phyloP scores from a whole-genome alignment of 2,329 filamentous ascomycete genomes.

The Sphaerulina vaccinii region DNA sequence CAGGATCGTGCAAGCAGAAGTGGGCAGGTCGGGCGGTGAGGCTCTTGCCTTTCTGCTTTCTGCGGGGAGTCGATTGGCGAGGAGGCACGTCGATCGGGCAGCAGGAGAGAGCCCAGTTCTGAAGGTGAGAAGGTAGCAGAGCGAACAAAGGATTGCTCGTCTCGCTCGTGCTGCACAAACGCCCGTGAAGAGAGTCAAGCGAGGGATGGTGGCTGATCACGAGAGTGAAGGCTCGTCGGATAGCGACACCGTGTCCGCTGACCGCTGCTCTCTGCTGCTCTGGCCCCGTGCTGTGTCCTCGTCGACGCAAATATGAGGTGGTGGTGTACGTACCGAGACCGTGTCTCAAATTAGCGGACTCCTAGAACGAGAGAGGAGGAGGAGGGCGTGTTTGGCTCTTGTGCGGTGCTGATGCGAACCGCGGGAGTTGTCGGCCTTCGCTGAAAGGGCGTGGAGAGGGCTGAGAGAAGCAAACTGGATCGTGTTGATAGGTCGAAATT shows the following conservation, averaged over 20 bases:
- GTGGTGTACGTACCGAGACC: background rate
- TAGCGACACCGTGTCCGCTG: background rate
- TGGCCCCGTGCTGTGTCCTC: background rate
- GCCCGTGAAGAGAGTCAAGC: background rate
- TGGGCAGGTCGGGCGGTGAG: background rate
- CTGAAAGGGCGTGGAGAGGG: background rate
- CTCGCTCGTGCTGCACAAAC: constrained; percentile 2
- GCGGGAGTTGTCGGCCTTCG: background rate
- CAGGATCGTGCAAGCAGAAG: background rate
- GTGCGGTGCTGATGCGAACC: constrained; percentile 2
- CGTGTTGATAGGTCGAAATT: no score
- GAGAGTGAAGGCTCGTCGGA: background rate
- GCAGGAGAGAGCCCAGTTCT: background rate
- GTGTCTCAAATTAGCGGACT: constrained; percentile 1
- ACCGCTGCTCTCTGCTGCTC: background rate
- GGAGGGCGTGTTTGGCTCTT: background rate
- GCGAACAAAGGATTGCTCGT: background rate
- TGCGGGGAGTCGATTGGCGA: constrained; percentile 4
- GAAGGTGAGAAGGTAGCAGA: background rate
- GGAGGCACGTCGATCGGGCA: constrained; percentile 11
- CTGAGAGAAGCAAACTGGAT: no score
- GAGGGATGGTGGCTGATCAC: constrained; percentile 1
- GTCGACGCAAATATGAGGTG: background rate
- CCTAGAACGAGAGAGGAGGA: background rate
- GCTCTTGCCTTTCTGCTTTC: constrained; percentile 6